phyloP scores from a whole-genome alignment of 441 rosid genomes.

The Hura crepitans region DNA sequence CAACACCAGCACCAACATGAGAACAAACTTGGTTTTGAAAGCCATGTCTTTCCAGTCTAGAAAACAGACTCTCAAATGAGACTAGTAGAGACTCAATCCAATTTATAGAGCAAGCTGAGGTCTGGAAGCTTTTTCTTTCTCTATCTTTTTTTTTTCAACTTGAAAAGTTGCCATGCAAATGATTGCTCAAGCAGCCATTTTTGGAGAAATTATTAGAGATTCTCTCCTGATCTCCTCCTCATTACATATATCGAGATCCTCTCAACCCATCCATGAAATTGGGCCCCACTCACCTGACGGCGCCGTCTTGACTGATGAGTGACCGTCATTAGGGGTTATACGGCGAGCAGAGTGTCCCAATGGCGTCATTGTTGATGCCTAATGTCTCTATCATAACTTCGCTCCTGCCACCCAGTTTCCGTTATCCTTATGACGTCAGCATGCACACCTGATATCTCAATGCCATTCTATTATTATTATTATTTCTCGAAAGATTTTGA shows the following conservation, averaged over 20 bases:
- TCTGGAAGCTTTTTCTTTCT: not conserved
- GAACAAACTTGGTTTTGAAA: conserved; percentile 7
- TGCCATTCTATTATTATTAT: too few relatives aligned
- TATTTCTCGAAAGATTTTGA: too few relatives aligned
- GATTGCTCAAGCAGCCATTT: conserved; percentile 48
- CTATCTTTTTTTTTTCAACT: not conserved
- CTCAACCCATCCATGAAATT: not conserved
- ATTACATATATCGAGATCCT: conserved; percentile 1
- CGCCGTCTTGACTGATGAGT: conserved; percentile 15
- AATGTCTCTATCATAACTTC: not conserved
- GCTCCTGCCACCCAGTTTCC: not conserved
- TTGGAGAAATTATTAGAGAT: conserved; percentile 30
- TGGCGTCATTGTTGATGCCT: not conserved
- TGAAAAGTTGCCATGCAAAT: conserved; percentile 23
- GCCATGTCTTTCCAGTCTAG: conserved; percentile 25
- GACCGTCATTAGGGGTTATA: not conserved
- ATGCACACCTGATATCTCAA: not conserved
- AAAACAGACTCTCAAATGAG: too few relatives aligned
- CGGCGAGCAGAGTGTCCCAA: not conserved
- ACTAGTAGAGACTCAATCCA: not conserved
- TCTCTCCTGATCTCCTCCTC: not conserved
- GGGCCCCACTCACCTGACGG: conserved; percentile 16
- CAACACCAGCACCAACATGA: conserved; percentile 25
- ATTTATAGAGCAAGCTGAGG: conserved; percentile 28
- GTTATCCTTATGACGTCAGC: not conserved